phyloP scores from a whole-genome alignment of 2,329 filamentous ascomycete species.

The Geosmithia flava region DNA sequence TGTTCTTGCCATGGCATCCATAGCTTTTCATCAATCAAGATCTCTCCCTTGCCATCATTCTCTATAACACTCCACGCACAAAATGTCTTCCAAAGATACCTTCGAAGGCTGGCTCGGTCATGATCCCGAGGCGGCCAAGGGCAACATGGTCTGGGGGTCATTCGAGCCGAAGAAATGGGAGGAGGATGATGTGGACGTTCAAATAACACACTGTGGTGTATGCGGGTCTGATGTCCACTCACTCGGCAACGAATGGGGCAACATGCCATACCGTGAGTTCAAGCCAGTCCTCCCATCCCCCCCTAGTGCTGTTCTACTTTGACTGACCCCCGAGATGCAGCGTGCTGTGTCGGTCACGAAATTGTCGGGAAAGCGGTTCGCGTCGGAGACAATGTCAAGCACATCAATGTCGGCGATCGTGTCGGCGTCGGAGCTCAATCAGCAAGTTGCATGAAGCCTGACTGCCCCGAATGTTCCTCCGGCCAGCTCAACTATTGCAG shows the following conservation, averaged over 20 bases:
- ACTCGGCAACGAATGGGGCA: slow-evolving; percentile 34
- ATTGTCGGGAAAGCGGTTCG: slow-evolving; percentile 48
- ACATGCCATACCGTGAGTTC: slow-evolving; percentile 12
- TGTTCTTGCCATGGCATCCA: too few species aligned
- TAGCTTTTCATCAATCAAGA: too few species aligned
- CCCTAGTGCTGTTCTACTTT: neutral
- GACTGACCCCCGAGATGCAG: neutral
- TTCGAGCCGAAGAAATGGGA: slow-evolving; percentile 52
- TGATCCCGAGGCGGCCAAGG: slow-evolving; percentile 23
- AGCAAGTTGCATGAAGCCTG: slow-evolving; percentile 34
- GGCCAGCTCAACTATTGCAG: slow-evolving; percentile 27
- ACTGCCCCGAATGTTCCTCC: slow-evolving; percentile 11
- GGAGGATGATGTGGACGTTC: slow-evolving; percentile 51
- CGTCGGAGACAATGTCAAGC: slow-evolving; percentile 32
- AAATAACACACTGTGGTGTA: slow-evolving; percentile 51
- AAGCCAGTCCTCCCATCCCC: neutral
- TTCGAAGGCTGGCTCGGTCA: slow-evolving; percentile 40
- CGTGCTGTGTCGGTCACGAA: slow-evolving; percentile 47
- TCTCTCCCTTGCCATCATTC: too few species aligned
- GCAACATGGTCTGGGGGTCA: slow-evolving; percentile 38
- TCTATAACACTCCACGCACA: too few species aligned
- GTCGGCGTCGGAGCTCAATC: slow-evolving; percentile 52
- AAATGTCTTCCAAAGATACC: too few species aligned
- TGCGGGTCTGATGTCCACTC: slow-evolving; percentile 49
- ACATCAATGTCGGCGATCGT: slow-evolving; percentile 46